Evolutionary conservation across 1,284 basidiomycete species (phyloP), one percentile per base, ranked within the genome.

Genomic region (Tremellales sp.): DNA sequence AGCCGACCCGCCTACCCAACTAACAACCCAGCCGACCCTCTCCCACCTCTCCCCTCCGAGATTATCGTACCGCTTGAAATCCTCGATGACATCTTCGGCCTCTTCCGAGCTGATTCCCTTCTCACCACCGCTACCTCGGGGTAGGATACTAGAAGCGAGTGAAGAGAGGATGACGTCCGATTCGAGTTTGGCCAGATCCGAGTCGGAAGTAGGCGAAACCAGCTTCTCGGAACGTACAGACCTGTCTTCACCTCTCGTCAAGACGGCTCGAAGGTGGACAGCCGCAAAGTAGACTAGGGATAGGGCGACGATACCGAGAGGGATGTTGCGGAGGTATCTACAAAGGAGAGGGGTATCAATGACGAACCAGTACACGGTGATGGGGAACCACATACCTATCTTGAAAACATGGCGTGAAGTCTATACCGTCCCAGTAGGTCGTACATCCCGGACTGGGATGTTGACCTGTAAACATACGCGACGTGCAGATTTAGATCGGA

Each of bases 321-420:
- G 68, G 3, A 68, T 40, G 39, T 67, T 68, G 10, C 43, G 51
- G 24, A 70, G 49, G 43, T 64, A 68, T 12, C 64, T 64, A 26
- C 2, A 22, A 11, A 4, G 8, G 25, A 13, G 12, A 48, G 40
- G 23, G 15, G 27, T 26, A 44, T 27, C 23, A 43, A 17, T 40
- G 23, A 10, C 8, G 48, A 11, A 17, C 62, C 15, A n/a, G 57
- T 40, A 13, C 58, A 51, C 60, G 51, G 24, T 63, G 48, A 19
- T 56, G 45, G 12, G 63, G 22, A 25, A 21, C 7, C 3, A 57
- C 72, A 57, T 31, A 75, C 74, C 53, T 45, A 10, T 70, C 58
- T 12, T 62, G 56, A 45, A 73, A 74, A 52, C 73, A 76, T 8
- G 55, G 56, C 1, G 66, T 67, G 47, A 76, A 76, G 56, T 76